Evolutionary conservation across 306 rosid species (phyloP), one percentile per base, ranked within the genome.

Genomic region (Dicorynia guianensis): DNA sequence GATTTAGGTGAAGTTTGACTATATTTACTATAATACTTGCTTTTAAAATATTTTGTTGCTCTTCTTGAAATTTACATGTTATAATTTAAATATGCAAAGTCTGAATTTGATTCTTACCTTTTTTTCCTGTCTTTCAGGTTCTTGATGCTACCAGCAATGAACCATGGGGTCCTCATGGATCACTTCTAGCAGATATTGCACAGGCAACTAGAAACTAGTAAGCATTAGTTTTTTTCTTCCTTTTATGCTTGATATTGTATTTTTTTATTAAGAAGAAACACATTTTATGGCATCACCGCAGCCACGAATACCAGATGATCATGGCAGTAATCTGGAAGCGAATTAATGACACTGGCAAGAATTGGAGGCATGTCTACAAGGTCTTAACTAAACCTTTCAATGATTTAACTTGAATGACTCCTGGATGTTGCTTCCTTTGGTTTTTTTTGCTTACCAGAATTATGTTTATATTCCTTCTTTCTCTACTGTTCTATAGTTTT

Each of bases 91-190:
- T 62, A 76, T 55, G 54, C 18, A 64, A 58, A 36, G 47, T 39
- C 57, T 74, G 18, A 76, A 58, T 33, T 52, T 47, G 61, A 66
- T 57, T 48, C 11, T 20, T 53, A 13, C 39, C 30, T 40, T 56
- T 18, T 38, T 40, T 35, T 59, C 59, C 50, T 69, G 49, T 18
- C 15, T 66, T 77, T 44, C 81, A 96, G 99, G 91, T 96, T 89
- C 96, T 96, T 72, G 99, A 96, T 90, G 78, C 99, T 80, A 96
- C 99, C 67, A 96, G 98, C 92, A 96, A 96, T 81, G 99, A 96
- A 81, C 93, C 98, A 34, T 96, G 99, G 99, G 99, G 99, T 78
- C 99, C 99, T 76, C 99, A 96, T 86, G 99, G 99, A 83, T 67
- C 98, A 33, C 91, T 96, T 84, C 99, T 96, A 78, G 93, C 98